phyloP scores from a whole-genome alignment of 352 stramenopile species.

The Phytopythium ostracodes region DNA sequence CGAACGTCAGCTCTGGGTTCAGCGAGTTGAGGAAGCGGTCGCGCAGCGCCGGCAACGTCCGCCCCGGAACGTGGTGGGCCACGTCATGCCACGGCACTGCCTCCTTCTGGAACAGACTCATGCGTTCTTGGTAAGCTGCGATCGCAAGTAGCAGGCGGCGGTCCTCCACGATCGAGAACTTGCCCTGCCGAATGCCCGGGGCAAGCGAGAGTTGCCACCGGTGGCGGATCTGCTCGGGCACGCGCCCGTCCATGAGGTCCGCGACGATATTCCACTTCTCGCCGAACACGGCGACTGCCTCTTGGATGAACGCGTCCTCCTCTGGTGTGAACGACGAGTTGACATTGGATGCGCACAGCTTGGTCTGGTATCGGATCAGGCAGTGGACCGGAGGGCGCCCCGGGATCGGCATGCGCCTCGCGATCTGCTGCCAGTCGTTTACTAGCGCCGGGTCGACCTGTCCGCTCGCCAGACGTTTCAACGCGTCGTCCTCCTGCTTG shows the following conservation, averaged over 20 bases:
- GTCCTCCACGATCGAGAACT: slow-evolving; percentile 73
- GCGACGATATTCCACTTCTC: slow-evolving; percentile 79
- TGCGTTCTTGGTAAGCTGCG: slow-evolving; percentile 41
- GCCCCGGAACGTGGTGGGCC: slow-evolving; percentile 51
- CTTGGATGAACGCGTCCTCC: slow-evolving; percentile 44
- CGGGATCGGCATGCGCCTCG: slow-evolving; percentile 33
- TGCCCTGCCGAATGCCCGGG: slow-evolving; percentile 57
- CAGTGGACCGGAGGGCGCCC: slow-evolving; percentile 51
- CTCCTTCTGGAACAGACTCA: slow-evolving; percentile 41
- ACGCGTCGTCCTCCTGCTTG: slow-evolving; percentile 41
- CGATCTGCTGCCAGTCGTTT: slow-evolving; percentile 52
- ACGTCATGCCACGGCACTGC: slow-evolving; percentile 58
- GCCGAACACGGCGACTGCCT: slow-evolving; percentile 62
- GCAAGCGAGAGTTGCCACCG: slow-evolving; percentile 68
- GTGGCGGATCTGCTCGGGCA: slow-evolving; percentile 73
- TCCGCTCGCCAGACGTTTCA: slow-evolving; percentile 37
- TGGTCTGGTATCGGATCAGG: slow-evolving; percentile 51
- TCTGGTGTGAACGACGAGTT: slow-evolving; percentile 40
- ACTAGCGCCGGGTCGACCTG: slow-evolving; percentile 30
- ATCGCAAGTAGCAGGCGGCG: slow-evolving; percentile 57
- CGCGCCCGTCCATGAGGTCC: slow-evolving; percentile 64
- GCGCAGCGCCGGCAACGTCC: slow-evolving; percentile 45
- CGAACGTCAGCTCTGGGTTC: slow-evolving; percentile 61
- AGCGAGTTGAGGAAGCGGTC: slow-evolving; percentile 69
- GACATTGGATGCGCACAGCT: slow-evolving; percentile 37